A percentile compares a stretch with the other conserved stretches of the same genome.
These are phyloP conservation scores for Trichocomaceae sp. DNA, from an alignment of 2,329 filamentous ascomycete species.

Conservation along the genomic window DNA sequence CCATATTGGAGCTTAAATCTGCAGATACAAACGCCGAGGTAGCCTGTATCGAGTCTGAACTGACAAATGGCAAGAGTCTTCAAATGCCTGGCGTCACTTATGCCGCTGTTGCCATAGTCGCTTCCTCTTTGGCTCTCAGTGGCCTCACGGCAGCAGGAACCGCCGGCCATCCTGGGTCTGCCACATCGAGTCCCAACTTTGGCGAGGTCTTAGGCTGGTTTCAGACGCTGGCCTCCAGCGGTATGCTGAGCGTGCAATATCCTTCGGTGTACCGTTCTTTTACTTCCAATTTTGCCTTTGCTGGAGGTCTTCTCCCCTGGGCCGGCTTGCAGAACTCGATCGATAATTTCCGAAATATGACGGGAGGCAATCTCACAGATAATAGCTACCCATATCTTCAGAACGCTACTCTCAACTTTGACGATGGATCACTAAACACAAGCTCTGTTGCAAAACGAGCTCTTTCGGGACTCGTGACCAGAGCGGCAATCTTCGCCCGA, in stretches of 20 bases:
- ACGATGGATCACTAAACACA: constrained; percentile 49
- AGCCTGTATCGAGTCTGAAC: constrained; percentile 73
- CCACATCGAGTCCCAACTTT: constrained; percentile 74
- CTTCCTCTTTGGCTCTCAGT: constrained; percentile 68
- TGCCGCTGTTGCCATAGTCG: constrained; percentile 74
- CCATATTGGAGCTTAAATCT: constrained; percentile 66
- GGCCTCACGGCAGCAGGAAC: constrained; percentile 64
- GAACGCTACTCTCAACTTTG: constrained; percentile 68
- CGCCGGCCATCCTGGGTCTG: constrained; percentile 53
- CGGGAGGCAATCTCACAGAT: constrained; percentile 80
- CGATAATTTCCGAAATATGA: constrained; percentile 70
- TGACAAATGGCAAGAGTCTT: constrained; percentile 82
- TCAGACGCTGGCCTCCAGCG: constrained; percentile 88
- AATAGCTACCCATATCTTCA: constrained; percentile 68
- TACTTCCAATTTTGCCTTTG: constrained; percentile 88
- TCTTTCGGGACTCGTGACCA: constrained; percentile 38
- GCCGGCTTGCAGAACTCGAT: constrained; percentile 71
- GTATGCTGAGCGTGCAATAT: constrained; percentile 88
- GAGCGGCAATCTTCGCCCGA: constrained; percentile 48
- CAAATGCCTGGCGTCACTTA: constrained; percentile 71
- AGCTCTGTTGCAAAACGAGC: constrained; percentile 50
- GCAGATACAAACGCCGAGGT: constrained; percentile 56
- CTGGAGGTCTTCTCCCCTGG: constrained; percentile 78
- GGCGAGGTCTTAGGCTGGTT: constrained; percentile 82
- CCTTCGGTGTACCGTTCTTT: constrained; percentile 85